Conservation (phyloP, 2,329 filamentous ascomycete species). For the Trichophyton schoenleinii region DNA sequence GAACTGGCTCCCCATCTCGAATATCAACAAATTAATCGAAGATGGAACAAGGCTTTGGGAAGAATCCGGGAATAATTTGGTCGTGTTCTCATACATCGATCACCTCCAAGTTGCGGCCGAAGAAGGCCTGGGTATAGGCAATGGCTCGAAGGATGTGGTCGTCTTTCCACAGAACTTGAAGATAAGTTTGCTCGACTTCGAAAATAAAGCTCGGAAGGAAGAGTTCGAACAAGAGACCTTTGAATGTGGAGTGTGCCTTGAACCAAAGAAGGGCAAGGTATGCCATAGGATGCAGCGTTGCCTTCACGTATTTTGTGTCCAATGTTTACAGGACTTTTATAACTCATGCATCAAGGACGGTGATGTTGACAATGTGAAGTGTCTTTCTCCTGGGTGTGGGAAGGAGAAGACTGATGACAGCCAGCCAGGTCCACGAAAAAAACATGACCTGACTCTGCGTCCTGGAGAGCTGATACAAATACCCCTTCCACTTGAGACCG, state of each 20-base stretch:
- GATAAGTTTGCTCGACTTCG: conserved; percentile 63
- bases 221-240: conserved; percentile 77
- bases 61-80: conserved; percentile 44
- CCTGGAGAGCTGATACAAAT: conserved; percentile 77
- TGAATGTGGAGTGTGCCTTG: conserved; percentile 76
- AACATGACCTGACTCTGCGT: conserved; percentile 56
- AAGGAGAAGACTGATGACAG: conserved; percentile 32
- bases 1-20: conserved; percentile 40
- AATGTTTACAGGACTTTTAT: conserved; percentile 86
- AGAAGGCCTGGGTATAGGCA: conserved; percentile 39
- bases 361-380: conserved; percentile 65
- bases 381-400: conserved; percentile 66
- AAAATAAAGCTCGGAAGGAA: conserved; percentile 58
- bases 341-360: conserved; percentile 77
- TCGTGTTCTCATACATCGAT: conserved; percentile 49
- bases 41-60: conserved; percentile 45
- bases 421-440: conserved; percentile 32
- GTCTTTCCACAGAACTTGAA: conserved; percentile 42
- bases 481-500: conserved; percentile 54
- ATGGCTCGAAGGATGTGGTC: conserved; percentile 31
- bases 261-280: conserved; percentile 73
- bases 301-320: conserved; percentile 77
- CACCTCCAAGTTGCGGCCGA: conserved; percentile 48
- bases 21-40: conserved; percentile 33
- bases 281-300: conserved; percentile 78